These are phyloP conservation scores for Vicia faba DNA, from an alignment of 306 rosid species.

Conservation along the genomic window DNA sequence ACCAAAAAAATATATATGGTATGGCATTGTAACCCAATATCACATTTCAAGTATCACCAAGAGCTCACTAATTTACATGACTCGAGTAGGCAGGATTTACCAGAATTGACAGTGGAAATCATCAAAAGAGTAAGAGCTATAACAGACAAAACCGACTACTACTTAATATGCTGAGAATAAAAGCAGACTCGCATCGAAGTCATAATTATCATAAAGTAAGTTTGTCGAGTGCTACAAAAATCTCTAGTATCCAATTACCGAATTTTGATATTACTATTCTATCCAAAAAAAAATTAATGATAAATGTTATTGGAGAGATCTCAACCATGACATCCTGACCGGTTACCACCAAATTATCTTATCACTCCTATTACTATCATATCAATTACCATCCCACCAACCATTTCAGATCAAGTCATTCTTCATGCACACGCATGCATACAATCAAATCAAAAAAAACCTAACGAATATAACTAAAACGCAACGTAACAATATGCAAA, in stretches of 20 bases:
- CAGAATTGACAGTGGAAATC: constrained; percentile 4
- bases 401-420: constrained; percentile 26
- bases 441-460: neutral
- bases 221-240: constrained; percentile 3
- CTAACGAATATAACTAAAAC: constrained; percentile 4
- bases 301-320: neutral
- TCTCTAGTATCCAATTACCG: neutral
- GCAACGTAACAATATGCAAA: constrained; percentile 23
- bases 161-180: neutral
- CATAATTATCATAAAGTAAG: constrained; percentile 23
- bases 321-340: neutral
- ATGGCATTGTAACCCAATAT: constrained; percentile 16
- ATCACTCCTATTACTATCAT: neutral
- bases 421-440: neutral
- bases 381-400: neutral
- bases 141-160: constrained; percentile 20
- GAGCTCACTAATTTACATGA: constrained; percentile 19
- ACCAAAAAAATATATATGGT: constrained; percentile 7
- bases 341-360: neutral
- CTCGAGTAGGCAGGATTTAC: neutral
- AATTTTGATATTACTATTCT: neutral
- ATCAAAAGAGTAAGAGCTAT: neutral
- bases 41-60: constrained; percentile 28
- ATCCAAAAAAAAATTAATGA: neutral
- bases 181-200: neutral